Percentiles rank a stretch among this genome's conserved stretches.
Conservation (phyloP, 2,329 filamentous ascomycete species). For the Gaeumannomyces sp. region DNA sequence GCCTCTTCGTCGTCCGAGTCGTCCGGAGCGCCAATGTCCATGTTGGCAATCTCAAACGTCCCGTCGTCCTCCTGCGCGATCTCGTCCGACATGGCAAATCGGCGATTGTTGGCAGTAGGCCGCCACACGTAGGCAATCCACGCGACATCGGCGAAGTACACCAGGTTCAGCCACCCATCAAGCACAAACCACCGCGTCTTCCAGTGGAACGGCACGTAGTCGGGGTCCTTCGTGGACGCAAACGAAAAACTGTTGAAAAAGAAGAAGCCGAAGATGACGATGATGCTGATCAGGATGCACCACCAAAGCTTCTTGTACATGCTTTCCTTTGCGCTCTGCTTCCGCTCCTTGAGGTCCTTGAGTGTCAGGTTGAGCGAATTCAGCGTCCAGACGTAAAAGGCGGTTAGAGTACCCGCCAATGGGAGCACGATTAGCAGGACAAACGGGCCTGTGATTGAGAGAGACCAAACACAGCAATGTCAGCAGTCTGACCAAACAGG, state of each 20-base stretch:
- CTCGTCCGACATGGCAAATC: slow-evolving; percentile 99
- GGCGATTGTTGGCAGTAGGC: slow-evolving; percentile 90
- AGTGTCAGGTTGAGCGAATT: slow-evolving; percentile 93
- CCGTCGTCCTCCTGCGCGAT: slow-evolving; percentile 97
- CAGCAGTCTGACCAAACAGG: neutral
- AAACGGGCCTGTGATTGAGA: slow-evolving; percentile 57
- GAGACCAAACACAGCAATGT: neutral
- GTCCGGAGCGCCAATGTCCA: slow-evolving; percentile 76
- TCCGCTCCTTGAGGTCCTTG: slow-evolving; percentile 90
- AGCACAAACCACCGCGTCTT: slow-evolving; percentile 95
- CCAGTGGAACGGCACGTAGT: slow-evolving; percentile 96
- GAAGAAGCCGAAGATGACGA: slow-evolving; percentile 97
- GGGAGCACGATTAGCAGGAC: slow-evolving; percentile 91
- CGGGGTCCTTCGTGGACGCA: slow-evolving; percentile 73
- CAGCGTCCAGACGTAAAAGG: slow-evolving; percentile 97
- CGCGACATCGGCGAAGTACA: slow-evolving; percentile 88
- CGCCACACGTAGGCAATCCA: slow-evolving; percentile 96
- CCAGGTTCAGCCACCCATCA: slow-evolving; percentile 94
- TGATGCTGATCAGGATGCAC: slow-evolving; percentile 86
- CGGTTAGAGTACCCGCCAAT: slow-evolving; percentile 83
- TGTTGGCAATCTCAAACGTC: slow-evolving; percentile 86
- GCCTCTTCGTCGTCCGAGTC: slow-evolving; percentile 57
- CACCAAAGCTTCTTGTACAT: slow-evolving; percentile 99
- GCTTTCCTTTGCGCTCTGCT: slow-evolving; percentile 83
- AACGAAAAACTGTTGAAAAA: slow-evolving; percentile 98